These are phyloP conservation scores for Fusarium nodosum DNA, from an alignment of 2,329 filamentous ascomycete genomes.

Conservation along the genomic window DNA sequence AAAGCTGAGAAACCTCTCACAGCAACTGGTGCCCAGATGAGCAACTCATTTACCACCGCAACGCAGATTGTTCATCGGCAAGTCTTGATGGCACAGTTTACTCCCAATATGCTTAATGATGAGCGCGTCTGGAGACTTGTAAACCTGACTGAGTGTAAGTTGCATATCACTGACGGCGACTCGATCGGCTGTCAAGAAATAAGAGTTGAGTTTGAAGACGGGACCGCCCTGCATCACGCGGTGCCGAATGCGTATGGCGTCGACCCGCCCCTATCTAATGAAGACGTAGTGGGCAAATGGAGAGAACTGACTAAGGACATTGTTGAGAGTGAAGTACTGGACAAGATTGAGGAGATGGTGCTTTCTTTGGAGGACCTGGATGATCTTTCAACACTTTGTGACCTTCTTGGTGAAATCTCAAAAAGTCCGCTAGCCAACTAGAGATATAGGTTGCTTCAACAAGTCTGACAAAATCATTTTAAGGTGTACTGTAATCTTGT, in stretches of 20 bases:
- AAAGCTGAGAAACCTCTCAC: constrained; percentile 2
- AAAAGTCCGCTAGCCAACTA: neutral
- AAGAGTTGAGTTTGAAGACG: constrained; percentile 1
- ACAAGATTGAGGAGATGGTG: constrained; percentile 4
- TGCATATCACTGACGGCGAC: constrained; percentile 7
- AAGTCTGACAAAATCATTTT: neutral
- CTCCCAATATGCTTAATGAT: neutral
- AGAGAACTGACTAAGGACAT: constrained; percentile 4
- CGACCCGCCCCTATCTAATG: constrained; percentile 3
- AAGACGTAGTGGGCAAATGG: constrained; percentile 8
- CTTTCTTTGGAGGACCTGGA: constrained; percentile 9
- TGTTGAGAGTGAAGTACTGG: neutral
- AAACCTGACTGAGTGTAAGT: constrained; percentile 1
- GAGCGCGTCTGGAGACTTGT: constrained; percentile 9
- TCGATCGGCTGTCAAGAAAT: constrained; percentile 9
- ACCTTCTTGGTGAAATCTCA: neutral
- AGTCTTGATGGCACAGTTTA: constrained; percentile 15
- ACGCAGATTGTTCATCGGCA: constrained; percentile 15
- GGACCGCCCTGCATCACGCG: neutral
- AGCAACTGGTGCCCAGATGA: constrained; percentile 14
- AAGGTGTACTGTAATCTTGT: no score
- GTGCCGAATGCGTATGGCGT: constrained; percentile 13
- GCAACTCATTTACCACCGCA: constrained; percentile 11
- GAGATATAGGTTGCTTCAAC: neutral
- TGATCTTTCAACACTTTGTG: neutral